Evolutionary conservation across 2,329 filamentous ascomycete species (phyloP).

Genomic region (Aspergillus sclerotialis): DNA sequence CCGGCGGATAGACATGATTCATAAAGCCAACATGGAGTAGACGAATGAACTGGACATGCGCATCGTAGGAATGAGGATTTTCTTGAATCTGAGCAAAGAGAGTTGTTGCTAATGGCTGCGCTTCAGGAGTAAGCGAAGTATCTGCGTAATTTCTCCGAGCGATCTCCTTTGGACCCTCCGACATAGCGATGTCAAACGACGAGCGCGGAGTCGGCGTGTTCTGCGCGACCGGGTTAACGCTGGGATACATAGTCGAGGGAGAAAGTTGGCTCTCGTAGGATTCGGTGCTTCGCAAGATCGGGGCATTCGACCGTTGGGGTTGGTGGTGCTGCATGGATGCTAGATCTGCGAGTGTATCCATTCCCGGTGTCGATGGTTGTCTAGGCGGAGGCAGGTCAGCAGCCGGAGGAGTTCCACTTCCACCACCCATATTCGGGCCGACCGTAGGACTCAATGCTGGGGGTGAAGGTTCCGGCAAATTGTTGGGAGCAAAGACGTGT

Average conservation of each 20-base stretch:
- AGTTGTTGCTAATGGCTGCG: conserved; percentile 34
- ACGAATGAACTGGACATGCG: conserved; percentile 40
- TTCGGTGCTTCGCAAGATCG: conserved; percentile 32
- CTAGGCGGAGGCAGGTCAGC: conserved; percentile 28
- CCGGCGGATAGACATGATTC: conserved; percentile 40
- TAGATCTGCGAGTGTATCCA: conserved; percentile 43
- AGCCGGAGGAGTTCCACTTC: conserved; percentile 29
- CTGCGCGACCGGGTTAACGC: conserved; percentile 29
- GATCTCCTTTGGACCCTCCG: conserved; percentile 34
- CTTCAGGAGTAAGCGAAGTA: conserved; percentile 35
- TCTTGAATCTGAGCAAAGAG: conserved; percentile 37
- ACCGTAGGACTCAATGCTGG: conserved; percentile 25
- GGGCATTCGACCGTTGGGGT: conserved; percentile 31
- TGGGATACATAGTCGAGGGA: conserved; percentile 35
- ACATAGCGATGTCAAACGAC: conserved; percentile 40
- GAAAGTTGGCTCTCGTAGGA: conserved; percentile 38
- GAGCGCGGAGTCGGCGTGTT: conserved; percentile 35
- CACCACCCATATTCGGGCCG: conserved; percentile 18
- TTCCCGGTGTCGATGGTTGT: conserved; percentile 39
- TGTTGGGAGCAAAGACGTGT: conserved; percentile 33
- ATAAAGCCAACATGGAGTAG: conserved; percentile 42
- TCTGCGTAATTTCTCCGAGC: conserved; percentile 34
- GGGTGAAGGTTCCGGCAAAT: conserved; percentile 31
- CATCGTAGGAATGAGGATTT: conserved; percentile 41
- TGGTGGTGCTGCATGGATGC: conserved; percentile 43